These are phyloP conservation scores for Cyberlindnera japonica DNA, from an alignment of 805 yeast species.

Conservation along the genomic window DNA sequence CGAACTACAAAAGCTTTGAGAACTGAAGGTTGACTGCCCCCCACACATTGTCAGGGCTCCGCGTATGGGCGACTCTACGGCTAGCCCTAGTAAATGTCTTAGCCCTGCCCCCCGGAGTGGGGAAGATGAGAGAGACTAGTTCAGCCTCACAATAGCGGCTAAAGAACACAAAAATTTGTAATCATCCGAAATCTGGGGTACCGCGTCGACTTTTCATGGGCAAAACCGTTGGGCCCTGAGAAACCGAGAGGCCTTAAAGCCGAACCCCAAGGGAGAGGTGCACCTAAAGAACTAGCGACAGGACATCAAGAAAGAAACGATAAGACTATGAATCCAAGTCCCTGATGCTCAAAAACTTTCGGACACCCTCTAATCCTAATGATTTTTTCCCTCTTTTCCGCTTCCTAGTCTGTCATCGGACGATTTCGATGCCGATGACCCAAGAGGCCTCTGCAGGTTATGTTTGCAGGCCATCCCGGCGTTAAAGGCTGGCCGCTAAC, in stretches of 20 bases:
- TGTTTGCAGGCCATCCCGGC: constrained; percentile 1
- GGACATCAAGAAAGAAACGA: too few species aligned
- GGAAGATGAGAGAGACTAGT: neutral
- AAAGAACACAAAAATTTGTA: constrained; percentile 1
- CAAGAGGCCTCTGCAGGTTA: neutral
- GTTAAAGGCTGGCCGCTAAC: neutral
- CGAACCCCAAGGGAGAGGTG: too few species aligned
- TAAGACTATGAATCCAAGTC: too few species aligned
- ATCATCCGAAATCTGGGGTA: constrained; percentile 10
- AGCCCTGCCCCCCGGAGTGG: constrained; percentile 3
- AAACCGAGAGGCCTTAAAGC: constrained; percentile 3
- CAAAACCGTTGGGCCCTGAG: constrained; percentile 4
- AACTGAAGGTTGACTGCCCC: neutral
- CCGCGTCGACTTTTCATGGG: neutral
- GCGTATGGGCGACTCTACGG: constrained; percentile 1
- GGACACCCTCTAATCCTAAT: neutral
- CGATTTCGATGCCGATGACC: neutral
- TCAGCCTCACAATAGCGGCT: constrained; percentile 6
- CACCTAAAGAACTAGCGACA: too few species aligned
- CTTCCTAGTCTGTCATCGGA: neutral
- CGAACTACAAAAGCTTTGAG: neutral
- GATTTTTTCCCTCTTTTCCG: neutral
- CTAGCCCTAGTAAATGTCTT: neutral
- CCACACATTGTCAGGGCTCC: neutral
- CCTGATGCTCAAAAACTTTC: neutral